Evolutionary conservation across 164 flowering plant genomes (phyloP).

Genomic region (Vitis amurensis): DNA sequence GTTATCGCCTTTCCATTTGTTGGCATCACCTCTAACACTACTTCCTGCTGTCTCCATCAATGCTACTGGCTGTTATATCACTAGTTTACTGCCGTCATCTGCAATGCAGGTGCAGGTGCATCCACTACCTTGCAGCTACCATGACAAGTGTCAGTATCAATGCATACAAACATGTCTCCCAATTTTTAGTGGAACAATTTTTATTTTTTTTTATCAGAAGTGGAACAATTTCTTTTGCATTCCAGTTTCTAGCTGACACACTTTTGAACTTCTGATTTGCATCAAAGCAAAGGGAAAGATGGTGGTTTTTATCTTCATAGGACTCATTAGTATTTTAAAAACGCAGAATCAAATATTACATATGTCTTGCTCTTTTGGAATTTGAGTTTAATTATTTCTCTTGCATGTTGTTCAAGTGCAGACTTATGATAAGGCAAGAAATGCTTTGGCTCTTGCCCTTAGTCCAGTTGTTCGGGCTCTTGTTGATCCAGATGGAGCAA

Average conservation of each 20-base stretch:
- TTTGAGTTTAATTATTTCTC: constrained; percentile 3
- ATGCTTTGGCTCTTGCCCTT: constrained; percentile 92
- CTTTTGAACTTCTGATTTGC: not conserved
- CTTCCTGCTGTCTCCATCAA: too few species aligned
- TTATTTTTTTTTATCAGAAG: too few species aligned
- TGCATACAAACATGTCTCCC: too few species aligned
- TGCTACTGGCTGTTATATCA: too few species aligned
- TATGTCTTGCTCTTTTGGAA: not conserved
- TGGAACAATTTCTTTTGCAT: not conserved
- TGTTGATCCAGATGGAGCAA: constrained; percentile 95
- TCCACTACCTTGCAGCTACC: too few species aligned
- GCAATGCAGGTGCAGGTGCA: too few species aligned
- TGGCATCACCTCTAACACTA: too few species aligned
- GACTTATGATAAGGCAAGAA: constrained; percentile 94
- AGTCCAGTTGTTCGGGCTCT: constrained; percentile 96
- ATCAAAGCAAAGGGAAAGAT: not conserved
- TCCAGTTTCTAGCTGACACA: not conserved
- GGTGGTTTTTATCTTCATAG: not conserved
- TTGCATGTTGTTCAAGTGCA: constrained; percentile 30
- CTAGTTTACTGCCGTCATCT: too few species aligned
- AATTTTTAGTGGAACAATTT: too few species aligned
- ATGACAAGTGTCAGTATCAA: too few species aligned
- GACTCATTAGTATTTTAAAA: not conserved
- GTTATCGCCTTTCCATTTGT: too few species aligned
- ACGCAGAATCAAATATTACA: not conserved